These are phyloP conservation scores for Hirsutella rhossiliensis DNA, from an alignment of 2,329 filamentous ascomycete species.

Conservation along the genomic window DNA sequence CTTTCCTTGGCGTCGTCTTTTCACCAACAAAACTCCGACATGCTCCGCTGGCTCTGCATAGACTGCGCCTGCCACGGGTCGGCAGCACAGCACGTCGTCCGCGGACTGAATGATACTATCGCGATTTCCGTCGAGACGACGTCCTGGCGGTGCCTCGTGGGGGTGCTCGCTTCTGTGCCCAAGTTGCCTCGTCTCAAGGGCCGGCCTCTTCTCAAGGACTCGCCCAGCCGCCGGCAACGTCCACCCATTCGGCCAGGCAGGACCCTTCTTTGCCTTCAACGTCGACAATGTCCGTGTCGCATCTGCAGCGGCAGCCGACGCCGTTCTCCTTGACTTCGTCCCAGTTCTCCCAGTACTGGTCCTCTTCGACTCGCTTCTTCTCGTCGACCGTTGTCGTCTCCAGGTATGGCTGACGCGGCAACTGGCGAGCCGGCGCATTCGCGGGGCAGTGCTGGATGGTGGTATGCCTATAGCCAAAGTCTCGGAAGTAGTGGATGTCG, in stretches of 20 bases:
- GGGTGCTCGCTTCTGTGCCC: not conserved
- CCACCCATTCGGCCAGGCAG: constrained; percentile 92
- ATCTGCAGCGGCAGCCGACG: constrained; percentile 90
- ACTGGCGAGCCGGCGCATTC: constrained; percentile 81
- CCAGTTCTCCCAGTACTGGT: constrained; percentile 87
- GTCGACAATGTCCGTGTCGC: constrained; percentile 94
- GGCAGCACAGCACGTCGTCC: not conserved
- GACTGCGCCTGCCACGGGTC: not conserved
- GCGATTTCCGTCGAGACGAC: not conserved
- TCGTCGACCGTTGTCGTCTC: constrained; percentile 73
- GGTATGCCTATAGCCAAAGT: constrained; percentile 95
- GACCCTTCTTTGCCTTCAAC: constrained; percentile 96
- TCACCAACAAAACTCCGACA: not conserved
- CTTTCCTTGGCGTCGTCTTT: not conserved
- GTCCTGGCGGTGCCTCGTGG: not conserved
- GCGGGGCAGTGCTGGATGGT: constrained; percentile 98
- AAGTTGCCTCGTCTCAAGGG: not conserved
- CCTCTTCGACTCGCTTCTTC: constrained; percentile 78
- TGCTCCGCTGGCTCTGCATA: not conserved
- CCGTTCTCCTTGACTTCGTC: constrained; percentile 89
- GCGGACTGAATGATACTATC: not conserved
- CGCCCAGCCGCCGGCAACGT: constrained; percentile 90
- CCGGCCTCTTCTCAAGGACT: constrained; percentile 22
- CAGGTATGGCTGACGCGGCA: constrained; percentile 67
- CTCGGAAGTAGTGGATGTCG: constrained; percentile 97